Conservation (phyloP, 2,329 filamentous ascomycete species). For the Pseudonectria foliicola region DNA sequence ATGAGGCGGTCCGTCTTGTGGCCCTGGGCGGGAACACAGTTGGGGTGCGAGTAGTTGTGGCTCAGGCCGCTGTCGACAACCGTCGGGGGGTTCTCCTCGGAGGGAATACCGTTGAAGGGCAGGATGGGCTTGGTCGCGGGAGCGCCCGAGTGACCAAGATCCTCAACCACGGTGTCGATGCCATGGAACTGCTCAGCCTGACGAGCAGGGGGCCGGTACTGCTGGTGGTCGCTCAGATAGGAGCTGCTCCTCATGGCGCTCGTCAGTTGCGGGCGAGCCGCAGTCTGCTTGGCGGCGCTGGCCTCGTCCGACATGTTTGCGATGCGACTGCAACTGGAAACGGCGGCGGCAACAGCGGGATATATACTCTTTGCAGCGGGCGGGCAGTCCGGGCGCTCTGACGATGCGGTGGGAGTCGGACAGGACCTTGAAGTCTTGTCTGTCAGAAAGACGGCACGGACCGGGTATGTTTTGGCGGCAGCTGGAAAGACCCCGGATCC, state of each 20-base stretch:
- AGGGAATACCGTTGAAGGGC: constrained; percentile 54
- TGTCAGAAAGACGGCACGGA: no score
- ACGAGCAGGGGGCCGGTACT: constrained; percentile 50
- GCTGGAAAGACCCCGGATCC: no score
- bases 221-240: constrained; percentile 56
- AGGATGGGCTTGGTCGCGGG: constrained; percentile 35
- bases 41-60: constrained; percentile 56
- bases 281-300: constrained; percentile 25
- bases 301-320: constrained; percentile 27
- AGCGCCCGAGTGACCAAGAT: constrained; percentile 33
- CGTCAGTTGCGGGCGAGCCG: constrained; percentile 40
- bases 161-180: constrained; percentile 59
- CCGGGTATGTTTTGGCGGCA: no score
- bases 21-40: constrained; percentile 50
- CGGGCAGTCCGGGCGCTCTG: no score
- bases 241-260: constrained; percentile 52
- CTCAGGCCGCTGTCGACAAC: constrained; percentile 56
- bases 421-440: no score
- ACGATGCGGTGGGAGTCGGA: no score
- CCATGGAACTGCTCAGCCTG: constrained; percentile 49
- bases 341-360: no score
- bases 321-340: neutral
- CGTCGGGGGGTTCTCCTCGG: constrained; percentile 49
- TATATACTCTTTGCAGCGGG: no score
- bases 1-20: constrained; percentile 44